Percentiles rank a stretch among this genome's conserved stretches.
Evolutionary conservation across 352 stramenopile species (phyloP).

Genomic region (Pythium phragmitis): DNA sequence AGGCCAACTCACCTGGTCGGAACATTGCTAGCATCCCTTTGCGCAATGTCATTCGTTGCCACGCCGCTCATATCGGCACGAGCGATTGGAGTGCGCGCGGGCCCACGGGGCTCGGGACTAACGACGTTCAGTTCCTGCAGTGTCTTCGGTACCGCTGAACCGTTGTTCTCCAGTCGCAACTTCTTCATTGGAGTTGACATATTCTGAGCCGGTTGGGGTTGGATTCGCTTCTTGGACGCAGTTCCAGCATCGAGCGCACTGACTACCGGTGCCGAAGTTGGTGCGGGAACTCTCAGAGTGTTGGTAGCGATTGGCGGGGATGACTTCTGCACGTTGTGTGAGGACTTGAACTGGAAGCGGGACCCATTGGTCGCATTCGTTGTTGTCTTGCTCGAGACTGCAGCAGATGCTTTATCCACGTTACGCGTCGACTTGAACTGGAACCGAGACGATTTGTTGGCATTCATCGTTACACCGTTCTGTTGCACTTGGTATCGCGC

Average conservation of each 20-base stretch:
- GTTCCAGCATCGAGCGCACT: not conserved
- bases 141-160: not conserved
- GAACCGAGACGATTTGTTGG: not conserved
- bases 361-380: not conserved
- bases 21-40: not conserved
- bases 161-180: not conserved
- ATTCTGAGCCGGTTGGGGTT: not conserved
- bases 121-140: slow-evolving; percentile 16
- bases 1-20: not conserved
- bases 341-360: not conserved
- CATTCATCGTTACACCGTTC: not conserved
- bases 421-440: not conserved
- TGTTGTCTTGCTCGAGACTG: not conserved
- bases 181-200: not conserved
- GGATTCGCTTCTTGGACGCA: slow-evolving; percentile 1
- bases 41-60: not conserved
- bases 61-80: not conserved
- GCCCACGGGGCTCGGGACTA: slow-evolving; percentile 10
- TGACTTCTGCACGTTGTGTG: not conserved
- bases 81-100: not conserved
- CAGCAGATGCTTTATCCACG: not conserved
- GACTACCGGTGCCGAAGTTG: not conserved
- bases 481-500: not conserved
- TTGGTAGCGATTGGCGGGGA: not conserved
- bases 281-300: not conserved